Evolutionary conservation across 1,284 basidiomycete genomes (phyloP).

Genomic region (Anthracocystis panici-leucophaei): DNA sequence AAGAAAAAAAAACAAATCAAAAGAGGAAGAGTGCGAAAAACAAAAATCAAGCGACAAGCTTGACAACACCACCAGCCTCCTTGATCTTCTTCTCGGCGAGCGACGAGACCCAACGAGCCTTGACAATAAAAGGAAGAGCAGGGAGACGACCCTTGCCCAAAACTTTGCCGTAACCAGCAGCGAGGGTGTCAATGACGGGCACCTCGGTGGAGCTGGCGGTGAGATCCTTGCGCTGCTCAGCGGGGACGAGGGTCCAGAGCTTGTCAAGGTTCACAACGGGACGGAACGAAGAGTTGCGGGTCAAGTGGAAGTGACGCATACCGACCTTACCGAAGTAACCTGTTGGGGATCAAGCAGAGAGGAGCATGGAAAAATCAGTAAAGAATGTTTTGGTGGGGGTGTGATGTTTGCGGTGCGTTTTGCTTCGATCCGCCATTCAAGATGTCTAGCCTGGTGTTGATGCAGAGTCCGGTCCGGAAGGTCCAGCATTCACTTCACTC

Average conservation of each 20-base stretch:
- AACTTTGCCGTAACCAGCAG: constrained; percentile 69
- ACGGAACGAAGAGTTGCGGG: constrained; percentile 88
- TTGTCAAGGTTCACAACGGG: constrained; percentile 85
- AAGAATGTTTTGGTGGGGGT: neutral
- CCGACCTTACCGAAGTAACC: constrained; percentile 96
- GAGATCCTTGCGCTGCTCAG: constrained; percentile 65
- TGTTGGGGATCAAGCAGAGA: constrained; percentile 28
- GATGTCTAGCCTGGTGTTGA: neutral
- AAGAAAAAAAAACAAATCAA: constrained; percentile 4
- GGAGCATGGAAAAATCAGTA: constrained; percentile 15
- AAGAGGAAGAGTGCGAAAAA: neutral
- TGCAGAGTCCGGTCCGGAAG: neutral
- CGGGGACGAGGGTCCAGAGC: constrained; percentile 69
- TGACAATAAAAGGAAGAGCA: constrained; percentile 67
- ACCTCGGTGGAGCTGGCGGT: constrained; percentile 64
- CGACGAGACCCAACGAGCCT: constrained; percentile 69
- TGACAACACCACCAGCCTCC: constrained; percentile 69
- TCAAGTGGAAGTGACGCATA: constrained; percentile 98
- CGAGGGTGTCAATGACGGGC: constrained; percentile 69
- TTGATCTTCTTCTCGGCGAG: constrained; percentile 70
- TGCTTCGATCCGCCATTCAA: constrained; percentile 1
- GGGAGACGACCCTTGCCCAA: constrained; percentile 69
- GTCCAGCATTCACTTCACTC: neutral
- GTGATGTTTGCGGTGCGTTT: neutral
- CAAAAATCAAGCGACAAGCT: constrained; percentile 56